These are phyloP conservation scores for Phytophthora aleatoria DNA, from an alignment of 352 stramenopile species.

Conservation along the genomic window DNA sequence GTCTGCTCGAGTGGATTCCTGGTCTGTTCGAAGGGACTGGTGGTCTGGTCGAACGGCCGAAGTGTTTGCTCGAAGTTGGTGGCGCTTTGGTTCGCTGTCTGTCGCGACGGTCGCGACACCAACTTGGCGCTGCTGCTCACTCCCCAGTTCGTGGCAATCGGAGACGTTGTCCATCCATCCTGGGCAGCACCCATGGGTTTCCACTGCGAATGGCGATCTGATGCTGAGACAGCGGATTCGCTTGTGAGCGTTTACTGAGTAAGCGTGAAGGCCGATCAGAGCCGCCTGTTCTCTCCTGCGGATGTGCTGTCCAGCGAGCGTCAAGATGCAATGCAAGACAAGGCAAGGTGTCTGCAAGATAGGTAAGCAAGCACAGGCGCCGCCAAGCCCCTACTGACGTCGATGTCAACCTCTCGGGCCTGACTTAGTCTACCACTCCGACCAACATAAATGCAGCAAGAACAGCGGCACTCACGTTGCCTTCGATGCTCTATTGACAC, in stretches of 20 bases:
- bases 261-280: constrained; percentile 1
- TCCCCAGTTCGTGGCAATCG: constrained; percentile 14
- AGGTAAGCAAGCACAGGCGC: constrained; percentile 33
- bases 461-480: neutral
- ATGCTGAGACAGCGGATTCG: constrained; percentile 20
- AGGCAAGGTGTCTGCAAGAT: constrained; percentile 17
- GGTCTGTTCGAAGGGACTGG: constrained; percentile 12
- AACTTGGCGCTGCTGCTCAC: constrained; percentile 24
- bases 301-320: constrained; percentile 25
- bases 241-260: constrained; percentile 16
- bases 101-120: constrained; percentile 7
- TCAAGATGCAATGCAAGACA: constrained; percentile 18
- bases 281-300: constrained; percentile 13
- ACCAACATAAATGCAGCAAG: constrained; percentile 15
- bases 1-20: constrained; percentile 3
- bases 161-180: constrained; percentile 26
- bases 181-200: constrained; percentile 16
- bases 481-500: constrained; percentile 20
- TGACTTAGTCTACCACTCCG: constrained; percentile 1
- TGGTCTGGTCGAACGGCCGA: constrained; percentile 25
- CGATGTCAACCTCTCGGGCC: neutral
- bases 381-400: constrained; percentile 31
- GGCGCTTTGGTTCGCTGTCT: constrained; percentile 8
- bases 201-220: constrained; percentile 5
- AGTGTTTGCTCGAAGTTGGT: constrained; percentile 23